A percentile compares a stretch with the other conserved stretches of the same genome.
Conservation (phyloP, 2,329 filamentous ascomycete species). For the Albophoma yamanashiensis region DNA sequence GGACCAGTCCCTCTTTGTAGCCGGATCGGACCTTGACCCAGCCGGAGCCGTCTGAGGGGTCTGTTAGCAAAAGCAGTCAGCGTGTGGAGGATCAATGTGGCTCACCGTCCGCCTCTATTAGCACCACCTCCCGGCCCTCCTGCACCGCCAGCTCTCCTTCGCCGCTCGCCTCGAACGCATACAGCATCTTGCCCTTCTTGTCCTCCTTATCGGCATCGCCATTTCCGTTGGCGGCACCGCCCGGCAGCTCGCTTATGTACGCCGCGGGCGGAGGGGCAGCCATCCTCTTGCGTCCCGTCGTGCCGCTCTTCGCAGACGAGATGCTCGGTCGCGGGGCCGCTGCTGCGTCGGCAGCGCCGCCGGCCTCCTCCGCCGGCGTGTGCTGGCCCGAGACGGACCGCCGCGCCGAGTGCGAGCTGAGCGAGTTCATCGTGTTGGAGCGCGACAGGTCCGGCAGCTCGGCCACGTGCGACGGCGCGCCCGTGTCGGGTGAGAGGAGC, state of each 20-base stretch:
- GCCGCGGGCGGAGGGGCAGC: constrained; percentile 78
- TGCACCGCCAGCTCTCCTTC: constrained; percentile 72
- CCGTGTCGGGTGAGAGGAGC: constrained; percentile 35
- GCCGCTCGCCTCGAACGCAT: constrained; percentile 69
- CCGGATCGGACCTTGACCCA: constrained; percentile 80
- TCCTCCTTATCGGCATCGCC: constrained; percentile 19
- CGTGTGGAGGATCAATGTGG: not conserved
- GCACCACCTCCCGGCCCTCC: constrained; percentile 66
- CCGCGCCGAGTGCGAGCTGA: constrained; percentile 74
- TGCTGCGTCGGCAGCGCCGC: constrained; percentile 9
- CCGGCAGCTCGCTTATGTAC: constrained; percentile 62
- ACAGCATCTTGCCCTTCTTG: constrained; percentile 79
- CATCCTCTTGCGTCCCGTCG: constrained; percentile 48
- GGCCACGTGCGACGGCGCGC: constrained; percentile 32
- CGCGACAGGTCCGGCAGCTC: constrained; percentile 61
- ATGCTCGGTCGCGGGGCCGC: constrained; percentile 14
- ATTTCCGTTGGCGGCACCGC: constrained; percentile 33
- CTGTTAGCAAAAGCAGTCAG: not conserved
- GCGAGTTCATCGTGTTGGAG: constrained; percentile 80
- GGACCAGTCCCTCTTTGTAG: constrained; percentile 73
- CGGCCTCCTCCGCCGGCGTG: constrained; percentile 40
- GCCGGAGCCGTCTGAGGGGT: constrained; percentile 66
- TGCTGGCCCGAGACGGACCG: constrained; percentile 40
- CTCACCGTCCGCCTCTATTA: constrained; percentile 84
- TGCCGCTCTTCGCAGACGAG: constrained; percentile 16